Evolutionary conservation across 2,329 filamentous ascomycete species (phyloP), one percentile per base, ranked within the genome.

Genomic region (Lanzia echinophila): DNA sequence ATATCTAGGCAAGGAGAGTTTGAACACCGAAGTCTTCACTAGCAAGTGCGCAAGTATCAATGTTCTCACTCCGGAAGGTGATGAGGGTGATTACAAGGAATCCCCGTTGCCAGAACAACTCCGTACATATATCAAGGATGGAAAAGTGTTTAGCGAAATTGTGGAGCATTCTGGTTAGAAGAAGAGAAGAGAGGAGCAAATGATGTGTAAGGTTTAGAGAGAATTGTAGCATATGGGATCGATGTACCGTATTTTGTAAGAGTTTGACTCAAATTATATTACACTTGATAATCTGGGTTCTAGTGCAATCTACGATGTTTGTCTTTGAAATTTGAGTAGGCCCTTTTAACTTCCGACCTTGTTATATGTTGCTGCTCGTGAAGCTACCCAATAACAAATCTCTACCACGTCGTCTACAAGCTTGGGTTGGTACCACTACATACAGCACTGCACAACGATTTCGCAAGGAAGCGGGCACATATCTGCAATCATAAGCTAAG

Each of bases 11-110:
- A 86, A 87, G 68, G 84, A 91, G 59, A 92, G 87, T 68, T 75
- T 85, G 56, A 75, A 76, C 42, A 90, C 90, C 1, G 89, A 95
- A 69, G 77, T 97, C 47, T 95, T 92, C 70, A 87, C 87, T 33
- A 95, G 88, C 77, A 97, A 96, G 75, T 92, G 84, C 58, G 82
- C 84, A 3, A 83, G 86, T 48, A 79, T 99, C 64, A 99, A 99
- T 72, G 78, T 99, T 62, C 90, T 95, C 62, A 75, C 97, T 12
- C 82, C 90, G 12, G 43, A 47, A 10, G 82, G 72, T 2, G 82
- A 86, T 47, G 75, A 88, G 31, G 88, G 84, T 13, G 94, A 99
- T 67, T 95, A 88, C 69, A 86, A 84, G 69, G 94, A 99, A 72
- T 80, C 88, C 50, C 85, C 94, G 1, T 71, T 97, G 56, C 94